A percentile compares a stretch with the other conserved stretches of the same genome.
These are phyloP conservation scores for Verticillium nubilum DNA, from an alignment of 2,329 filamentous ascomycete genomes.

Conservation along the genomic window DNA sequence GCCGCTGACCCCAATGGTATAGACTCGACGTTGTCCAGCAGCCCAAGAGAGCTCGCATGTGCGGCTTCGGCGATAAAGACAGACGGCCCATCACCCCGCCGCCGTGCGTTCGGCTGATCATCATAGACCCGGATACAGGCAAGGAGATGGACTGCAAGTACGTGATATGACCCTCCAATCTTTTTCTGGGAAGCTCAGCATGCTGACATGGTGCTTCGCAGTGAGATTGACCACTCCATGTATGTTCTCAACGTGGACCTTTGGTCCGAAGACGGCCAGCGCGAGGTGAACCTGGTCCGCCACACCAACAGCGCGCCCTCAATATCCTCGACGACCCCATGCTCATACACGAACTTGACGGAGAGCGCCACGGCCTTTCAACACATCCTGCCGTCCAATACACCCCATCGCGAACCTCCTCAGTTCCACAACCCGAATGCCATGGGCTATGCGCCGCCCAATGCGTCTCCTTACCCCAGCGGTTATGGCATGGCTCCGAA, in stretches of 20 bases:
- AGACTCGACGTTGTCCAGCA: slow-evolving; percentile 83
- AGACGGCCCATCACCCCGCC: slow-evolving; percentile 93
- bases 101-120: slow-evolving; percentile 79
- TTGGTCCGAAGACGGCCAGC: slow-evolving; percentile 59
- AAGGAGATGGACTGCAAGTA: slow-evolving; percentile 83
- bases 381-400: slow-evolving; percentile 16
- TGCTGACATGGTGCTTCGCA: slow-evolving; percentile 27
- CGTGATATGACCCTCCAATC: slow-evolving; percentile 21
- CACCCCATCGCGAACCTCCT: not conserved
- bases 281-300: slow-evolving; percentile 63
- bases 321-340: slow-evolving; percentile 75
- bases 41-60: slow-evolving; percentile 91
- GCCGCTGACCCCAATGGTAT: not conserved
- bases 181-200: not conserved
- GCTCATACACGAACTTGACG: slow-evolving; percentile 56
- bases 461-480: not conserved
- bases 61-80: slow-evolving; percentile 98
- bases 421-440: not conserved
- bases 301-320: slow-evolving; percentile 63
- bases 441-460: not conserved
- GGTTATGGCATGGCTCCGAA: slow-evolving; percentile 4
- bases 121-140: slow-evolving; percentile 67
- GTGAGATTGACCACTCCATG: slow-evolving; percentile 51
- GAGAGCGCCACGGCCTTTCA: slow-evolving; percentile 8
- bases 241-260: slow-evolving; percentile 62